Evolutionary conservation across 352 stramenopile genomes (phyloP), one percentile per base, ranked within the genome.

Genomic region (Globisporangium heterothallicum): DNA sequence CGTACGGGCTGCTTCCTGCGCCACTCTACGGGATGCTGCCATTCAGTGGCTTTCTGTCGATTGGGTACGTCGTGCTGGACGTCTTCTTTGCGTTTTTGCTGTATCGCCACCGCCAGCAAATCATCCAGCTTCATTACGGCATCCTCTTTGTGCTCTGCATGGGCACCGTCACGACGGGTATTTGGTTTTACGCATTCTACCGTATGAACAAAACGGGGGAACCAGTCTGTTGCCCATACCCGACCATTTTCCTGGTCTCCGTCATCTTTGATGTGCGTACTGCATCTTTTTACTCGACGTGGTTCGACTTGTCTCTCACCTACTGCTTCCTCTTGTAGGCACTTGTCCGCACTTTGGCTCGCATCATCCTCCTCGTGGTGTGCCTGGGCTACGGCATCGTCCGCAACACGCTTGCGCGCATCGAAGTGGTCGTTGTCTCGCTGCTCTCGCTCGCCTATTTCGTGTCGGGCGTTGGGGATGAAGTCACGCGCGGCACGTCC

Each of bases 301-400:
- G n/a, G n/a, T n/a, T n/a, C n/a, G 30, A 36, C 6, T 8, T 36
- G 30, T 16, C 44, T 21, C 8, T n/a, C 19, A 21, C 29, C n/a
- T 49, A n/a, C 41, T 24, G 10, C 16, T 18, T 19, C 21, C 21
- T 26, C 24, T 46, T 32, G 30, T 27, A 91, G 79, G 78, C 76
- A 2, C 59, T 88, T 22, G 82, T 94, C 54, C 83, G 84, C 19
- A 96, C 87, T 9, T 61, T 94, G n/a, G 84, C 82, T 16, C 84
- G 87, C 32, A 61, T 94, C 27, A 74, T 96, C 19, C 60, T 96
- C 42, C 63, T 96, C 5, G 66, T 95, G 29, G 85, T 96, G 38
- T 96, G 87, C 44, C 68, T 96, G n/a, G 87, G 87, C 26, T 96
- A 96, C 53, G 87, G 87, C 34, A 96, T 96, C 51, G 84, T 93